Conservation (phyloP, 2,329 filamentous ascomycete genomes). For the Penicillium sp. region DNA sequence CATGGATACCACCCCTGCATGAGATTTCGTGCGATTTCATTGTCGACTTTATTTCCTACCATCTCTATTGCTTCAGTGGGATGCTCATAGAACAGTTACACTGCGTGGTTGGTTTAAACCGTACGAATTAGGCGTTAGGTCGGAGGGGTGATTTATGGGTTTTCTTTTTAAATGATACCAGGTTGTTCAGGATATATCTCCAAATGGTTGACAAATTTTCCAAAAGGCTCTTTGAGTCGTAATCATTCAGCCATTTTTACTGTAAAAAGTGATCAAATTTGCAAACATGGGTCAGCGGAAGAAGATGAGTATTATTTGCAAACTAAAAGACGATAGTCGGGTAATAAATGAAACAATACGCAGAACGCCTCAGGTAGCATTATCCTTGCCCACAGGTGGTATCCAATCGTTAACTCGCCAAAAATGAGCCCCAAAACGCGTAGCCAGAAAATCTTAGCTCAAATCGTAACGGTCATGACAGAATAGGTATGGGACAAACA, state of each 20-base stretch:
- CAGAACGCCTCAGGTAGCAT: conserved; percentile 21
- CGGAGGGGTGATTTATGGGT: not conserved
- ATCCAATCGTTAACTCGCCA: conserved; percentile 10
- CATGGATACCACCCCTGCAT: conserved; percentile 20
- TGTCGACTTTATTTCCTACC: not conserved
- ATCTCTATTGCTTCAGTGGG: not conserved
- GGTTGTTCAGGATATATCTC: not conserved
- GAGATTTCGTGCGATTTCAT: not conserved
- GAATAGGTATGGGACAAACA: not conserved
- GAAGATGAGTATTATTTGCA: conserved; percentile 5
- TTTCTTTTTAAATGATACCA: conserved; percentile 6
- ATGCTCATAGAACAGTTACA: not conserved
- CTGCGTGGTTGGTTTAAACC: not conserved
- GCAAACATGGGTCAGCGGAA: not conserved
- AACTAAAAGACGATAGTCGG: not conserved
- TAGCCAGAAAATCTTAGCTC: not conserved
- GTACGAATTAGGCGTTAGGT: conserved; percentile 1
- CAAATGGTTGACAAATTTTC: too few relatives aligned
- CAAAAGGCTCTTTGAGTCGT: too few relatives aligned
- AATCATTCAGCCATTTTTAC: not conserved
- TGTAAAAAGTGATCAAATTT: not conserved
- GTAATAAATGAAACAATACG: conserved; percentile 4
- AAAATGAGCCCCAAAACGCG: not conserved
- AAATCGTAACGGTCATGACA: conserved; percentile 26
- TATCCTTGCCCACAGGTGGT: conserved; percentile 19